A percentile compares a stretch with the other conserved stretches of the same genome.
Conservation (phyloP, 768 basidiomycete species). For the Sistotremastrum niveocremeum region DNA sequence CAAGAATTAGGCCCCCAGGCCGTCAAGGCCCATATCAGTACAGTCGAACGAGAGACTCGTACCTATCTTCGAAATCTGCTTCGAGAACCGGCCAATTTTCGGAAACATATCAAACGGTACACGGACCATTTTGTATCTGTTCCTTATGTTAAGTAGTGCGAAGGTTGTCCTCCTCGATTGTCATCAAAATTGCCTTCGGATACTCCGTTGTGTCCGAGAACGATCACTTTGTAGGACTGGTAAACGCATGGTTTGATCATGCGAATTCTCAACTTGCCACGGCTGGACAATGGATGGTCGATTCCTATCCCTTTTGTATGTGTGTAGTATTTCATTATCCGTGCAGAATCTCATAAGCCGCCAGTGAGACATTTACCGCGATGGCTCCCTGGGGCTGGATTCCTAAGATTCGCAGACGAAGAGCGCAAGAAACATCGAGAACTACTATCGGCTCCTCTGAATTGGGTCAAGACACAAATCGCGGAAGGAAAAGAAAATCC, state of each 20-base stretch:
- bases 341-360: not conserved
- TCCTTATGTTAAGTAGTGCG: no score
- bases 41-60: not conserved
- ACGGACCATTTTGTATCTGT: no score
- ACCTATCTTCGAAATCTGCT: slow-evolving; percentile 3
- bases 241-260: not conserved
- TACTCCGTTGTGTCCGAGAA: not conserved
- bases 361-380: slow-evolving; percentile 3
- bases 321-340: not conserved
- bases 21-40: not conserved
- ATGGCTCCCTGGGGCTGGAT: slow-evolving; percentile 2
- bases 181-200: not conserved
- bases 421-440: not conserved
- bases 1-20: slow-evolving; percentile 1
- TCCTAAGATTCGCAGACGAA: not conserved
- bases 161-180: not conserved
- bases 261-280: not conserved
- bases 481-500: not conserved
- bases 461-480: not conserved
- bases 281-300: not conserved
- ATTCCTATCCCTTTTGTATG: not conserved
- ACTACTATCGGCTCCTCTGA: not conserved
- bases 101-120: not conserved
- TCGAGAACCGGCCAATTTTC: not conserved
- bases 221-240: not conserved